phyloP scores from a whole-genome alignment of 2,329 filamentous ascomycete genomes.

The Aspergillus sp. region DNA sequence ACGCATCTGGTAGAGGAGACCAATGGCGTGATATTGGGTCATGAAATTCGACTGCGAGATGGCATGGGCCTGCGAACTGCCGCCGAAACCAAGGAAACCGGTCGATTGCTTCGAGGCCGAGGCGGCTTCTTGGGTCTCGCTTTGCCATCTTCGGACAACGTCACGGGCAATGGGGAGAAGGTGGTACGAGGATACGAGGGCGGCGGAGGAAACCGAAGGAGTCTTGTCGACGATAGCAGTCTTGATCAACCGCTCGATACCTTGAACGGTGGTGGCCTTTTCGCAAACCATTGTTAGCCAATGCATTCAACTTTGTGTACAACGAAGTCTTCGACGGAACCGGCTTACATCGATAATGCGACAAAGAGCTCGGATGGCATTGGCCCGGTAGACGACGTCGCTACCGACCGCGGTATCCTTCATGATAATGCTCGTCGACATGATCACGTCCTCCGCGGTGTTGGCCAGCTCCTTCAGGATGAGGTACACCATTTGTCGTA shows the following conservation, averaged over 20 bases:
- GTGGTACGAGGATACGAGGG: constrained; percentile 95
- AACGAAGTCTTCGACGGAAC: not conserved
- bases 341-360: constrained; percentile 85
- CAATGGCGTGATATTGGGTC: constrained; percentile 98
- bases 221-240: constrained; percentile 99
- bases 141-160: constrained; percentile 96
- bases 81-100: constrained; percentile 90
- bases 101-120: constrained; percentile 83
- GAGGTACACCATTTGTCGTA: constrained; percentile 98
- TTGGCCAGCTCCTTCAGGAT: constrained; percentile 96
- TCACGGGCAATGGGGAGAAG: constrained; percentile 93
- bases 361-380: constrained; percentile 92
- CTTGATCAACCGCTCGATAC: constrained; percentile 97
- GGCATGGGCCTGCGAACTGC: constrained; percentile 67
- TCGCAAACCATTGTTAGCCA: constrained; percentile 13
- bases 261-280: constrained; percentile 89
- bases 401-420: constrained; percentile 97
- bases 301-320: not conserved
- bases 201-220: constrained; percentile 92
- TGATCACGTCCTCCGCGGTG: constrained; percentile 97
- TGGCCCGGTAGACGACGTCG: constrained; percentile 89
- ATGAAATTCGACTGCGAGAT: constrained; percentile 85
- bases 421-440: constrained; percentile 99
- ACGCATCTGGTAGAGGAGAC: constrained; percentile 95
- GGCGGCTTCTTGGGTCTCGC: constrained; percentile 95